A percentile compares a stretch with the other conserved stretches of the same genome.
Conservation (phyloP, 371 early-diverging fungal genomes). For the Fennellomyces sp. region DNA sequence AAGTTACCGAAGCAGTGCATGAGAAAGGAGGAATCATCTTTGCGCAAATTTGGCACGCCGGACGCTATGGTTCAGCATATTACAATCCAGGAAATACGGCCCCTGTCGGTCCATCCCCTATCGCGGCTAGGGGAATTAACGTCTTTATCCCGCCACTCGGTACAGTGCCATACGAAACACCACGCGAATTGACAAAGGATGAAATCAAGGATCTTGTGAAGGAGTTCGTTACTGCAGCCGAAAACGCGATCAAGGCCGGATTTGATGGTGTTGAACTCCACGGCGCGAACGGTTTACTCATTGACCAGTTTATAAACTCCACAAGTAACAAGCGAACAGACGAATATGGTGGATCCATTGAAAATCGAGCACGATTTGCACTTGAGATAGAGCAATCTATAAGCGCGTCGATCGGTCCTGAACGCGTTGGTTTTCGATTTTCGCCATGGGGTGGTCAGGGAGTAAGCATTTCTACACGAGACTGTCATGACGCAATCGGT, state of each 20-base stretch:
- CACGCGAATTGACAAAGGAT: conserved; percentile 60
- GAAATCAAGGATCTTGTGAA: conserved; percentile 62
- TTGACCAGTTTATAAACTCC: conserved; percentile 44
- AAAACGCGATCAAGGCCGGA: conserved; percentile 43
- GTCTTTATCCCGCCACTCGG: background rate
- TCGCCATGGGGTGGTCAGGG: conserved; percentile 25
- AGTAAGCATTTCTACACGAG: too few species aligned
- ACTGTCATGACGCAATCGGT: too few species aligned
- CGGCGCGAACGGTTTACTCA: conserved; percentile 65
- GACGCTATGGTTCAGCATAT: conserved; percentile 18
- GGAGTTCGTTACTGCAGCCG: conserved; percentile 59
- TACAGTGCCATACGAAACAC: conserved; percentile 34
- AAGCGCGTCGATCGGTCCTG: conserved; percentile 8
- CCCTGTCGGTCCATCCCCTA: conserved; percentile 16
- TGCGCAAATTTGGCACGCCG: conserved; percentile 43
- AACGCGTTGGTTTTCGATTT: conserved; percentile 19
- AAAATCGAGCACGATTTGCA: conserved; percentile 55
- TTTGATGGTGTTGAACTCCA: too few species aligned
- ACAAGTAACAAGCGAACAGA: conserved; percentile 60
- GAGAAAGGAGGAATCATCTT: conserved; percentile 57
- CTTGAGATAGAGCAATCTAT: conserved; percentile 46
- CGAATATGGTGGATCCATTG: conserved; percentile 55
- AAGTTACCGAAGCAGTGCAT: conserved; percentile 65
- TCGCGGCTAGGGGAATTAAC: conserved; percentile 16
- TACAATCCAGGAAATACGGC: too few species aligned